These are phyloP conservation scores for Naganishia randhawae DNA, from an alignment of 768 basidiomycete genomes.

Conservation along the genomic window DNA sequence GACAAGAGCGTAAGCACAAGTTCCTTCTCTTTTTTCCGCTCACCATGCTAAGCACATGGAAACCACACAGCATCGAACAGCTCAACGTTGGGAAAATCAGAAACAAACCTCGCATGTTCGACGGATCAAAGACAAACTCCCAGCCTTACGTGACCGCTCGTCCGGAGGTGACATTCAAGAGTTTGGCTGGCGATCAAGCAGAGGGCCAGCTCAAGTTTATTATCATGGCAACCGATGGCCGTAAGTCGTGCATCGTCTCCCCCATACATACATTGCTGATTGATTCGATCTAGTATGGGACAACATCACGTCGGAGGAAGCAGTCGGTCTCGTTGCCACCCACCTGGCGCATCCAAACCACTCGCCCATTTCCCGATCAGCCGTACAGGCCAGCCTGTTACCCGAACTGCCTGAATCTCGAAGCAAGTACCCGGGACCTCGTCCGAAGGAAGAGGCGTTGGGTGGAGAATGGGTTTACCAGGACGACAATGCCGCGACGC, in stretches of 20 bases:
- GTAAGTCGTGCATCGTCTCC: conserved; percentile 34
- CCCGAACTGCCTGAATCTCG: conserved; percentile 15
- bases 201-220: conserved; percentile 46
- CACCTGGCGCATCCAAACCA: conserved; percentile 40
- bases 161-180: conserved; percentile 46
- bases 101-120: conserved; percentile 18
- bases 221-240: conserved; percentile 48
- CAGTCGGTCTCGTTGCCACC: conserved; percentile 42
- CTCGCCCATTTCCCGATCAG: conserved; percentile 38
- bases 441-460: conserved; percentile 4
- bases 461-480: conserved; percentile 41
- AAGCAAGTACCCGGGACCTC: conserved; percentile 19
- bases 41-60: background rate
- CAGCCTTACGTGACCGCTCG: conserved; percentile 48
- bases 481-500: conserved; percentile 48
- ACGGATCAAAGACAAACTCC: conserved; percentile 10
- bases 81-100: conserved; percentile 3
- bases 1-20: conserved; percentile 33
- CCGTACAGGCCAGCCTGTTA: conserved; percentile 28
- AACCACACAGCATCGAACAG: conserved; percentile 3
- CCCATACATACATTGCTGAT: background rate
- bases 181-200: conserved; percentile 26
- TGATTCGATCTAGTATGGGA: conserved; percentile 44
- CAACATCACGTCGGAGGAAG: conserved; percentile 47
- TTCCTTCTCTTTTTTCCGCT: no score